phyloP scores from a whole-genome alignment of 2,329 filamentous ascomycete genomes.

The Aspergillus melleus region DNA sequence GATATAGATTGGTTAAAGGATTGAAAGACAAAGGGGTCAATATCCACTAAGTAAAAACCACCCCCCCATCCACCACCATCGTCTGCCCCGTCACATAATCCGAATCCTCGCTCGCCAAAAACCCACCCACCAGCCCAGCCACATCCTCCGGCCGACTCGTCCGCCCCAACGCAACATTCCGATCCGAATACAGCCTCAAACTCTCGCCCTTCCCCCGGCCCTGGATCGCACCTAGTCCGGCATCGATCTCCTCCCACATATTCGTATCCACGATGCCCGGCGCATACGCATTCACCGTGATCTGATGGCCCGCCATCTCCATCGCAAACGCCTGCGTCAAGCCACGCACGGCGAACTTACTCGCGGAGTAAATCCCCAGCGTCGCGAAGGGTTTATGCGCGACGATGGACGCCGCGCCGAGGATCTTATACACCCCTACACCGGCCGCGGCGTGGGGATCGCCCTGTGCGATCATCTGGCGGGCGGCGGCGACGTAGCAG shows the following conservation, averaged over 20 bases:
- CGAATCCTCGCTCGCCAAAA: conserved; percentile 58
- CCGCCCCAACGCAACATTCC: conserved; percentile 58
- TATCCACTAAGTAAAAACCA: conserved; percentile 41
- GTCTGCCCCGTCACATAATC: conserved; percentile 69
- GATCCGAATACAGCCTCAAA: conserved; percentile 55
- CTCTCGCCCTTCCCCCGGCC: conserved; percentile 55
- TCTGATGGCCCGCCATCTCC: conserved; percentile 63
- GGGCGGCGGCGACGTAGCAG: conserved; percentile 63
- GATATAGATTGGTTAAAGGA: neutral
- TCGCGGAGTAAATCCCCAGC: conserved; percentile 63
- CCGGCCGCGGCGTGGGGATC: conserved; percentile 33
- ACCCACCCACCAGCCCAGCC: conserved; percentile 61
- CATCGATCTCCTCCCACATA: conserved; percentile 71
- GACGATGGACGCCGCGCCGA: conserved; percentile 57
- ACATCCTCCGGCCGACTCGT: conserved; percentile 65
- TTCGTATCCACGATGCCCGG: conserved; percentile 66
- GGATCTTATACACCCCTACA: conserved; percentile 45
- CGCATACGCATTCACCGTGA: conserved; percentile 67
- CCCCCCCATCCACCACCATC: conserved; percentile 61
- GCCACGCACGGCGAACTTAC: conserved; percentile 67
- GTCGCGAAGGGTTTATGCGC: conserved; percentile 61
- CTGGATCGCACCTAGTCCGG: conserved; percentile 54
- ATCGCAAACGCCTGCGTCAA: conserved; percentile 67
- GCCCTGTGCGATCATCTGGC: conserved; percentile 64
- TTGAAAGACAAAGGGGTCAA: neutral